These are phyloP conservation scores for Aspergillus wentii DNA, from an alignment of 495 filamentous ascomycete species.

Conservation along the genomic window DNA sequence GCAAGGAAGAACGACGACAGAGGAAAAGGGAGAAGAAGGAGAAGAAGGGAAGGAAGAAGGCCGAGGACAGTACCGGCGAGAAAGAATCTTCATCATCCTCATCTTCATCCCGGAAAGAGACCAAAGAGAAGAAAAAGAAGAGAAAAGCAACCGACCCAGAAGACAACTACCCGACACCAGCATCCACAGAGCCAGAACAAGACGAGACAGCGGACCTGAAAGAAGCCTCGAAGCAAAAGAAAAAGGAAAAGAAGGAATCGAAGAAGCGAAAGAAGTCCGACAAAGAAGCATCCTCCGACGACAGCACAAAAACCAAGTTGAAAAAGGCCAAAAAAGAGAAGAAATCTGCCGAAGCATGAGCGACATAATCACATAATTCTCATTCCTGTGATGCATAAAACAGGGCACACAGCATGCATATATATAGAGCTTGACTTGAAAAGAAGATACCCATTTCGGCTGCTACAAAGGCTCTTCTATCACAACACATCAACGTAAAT, in stretches of 20 bases:
- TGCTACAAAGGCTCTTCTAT: background rate
- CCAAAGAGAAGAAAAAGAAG: slow-evolving; percentile 20
- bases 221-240: slow-evolving; percentile 13
- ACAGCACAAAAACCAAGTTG: slow-evolving; percentile 19
- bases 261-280: slow-evolving; percentile 28
- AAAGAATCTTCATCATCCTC: slow-evolving; percentile 15
- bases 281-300: slow-evolving; percentile 19
- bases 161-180: slow-evolving; percentile 37
- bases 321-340: slow-evolving; percentile 29
- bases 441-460: background rate
- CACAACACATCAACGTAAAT: slow-evolving; percentile 7
- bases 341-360: slow-evolving; percentile 25
- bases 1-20: slow-evolving; percentile 19
- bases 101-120: slow-evolving; percentile 10
- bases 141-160: slow-evolving; percentile 15
- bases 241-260: slow-evolving; percentile 17
- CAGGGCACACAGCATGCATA: slow-evolving; percentile 3
- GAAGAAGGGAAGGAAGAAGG: slow-evolving; percentile 28
- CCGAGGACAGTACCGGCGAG: slow-evolving; percentile 21
- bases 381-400: slow-evolving; percentile 1
- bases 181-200: slow-evolving; percentile 27
- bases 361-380: slow-evolving; percentile 8
- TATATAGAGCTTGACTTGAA: slow-evolving; percentile 12
- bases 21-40: slow-evolving; percentile 20
- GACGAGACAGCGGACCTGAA: slow-evolving; percentile 10